Evolutionary conservation across 1,284 basidiomycete species (phyloP), one percentile per base, ranked within the genome.

Genomic region (Termitomyces sp.): DNA sequence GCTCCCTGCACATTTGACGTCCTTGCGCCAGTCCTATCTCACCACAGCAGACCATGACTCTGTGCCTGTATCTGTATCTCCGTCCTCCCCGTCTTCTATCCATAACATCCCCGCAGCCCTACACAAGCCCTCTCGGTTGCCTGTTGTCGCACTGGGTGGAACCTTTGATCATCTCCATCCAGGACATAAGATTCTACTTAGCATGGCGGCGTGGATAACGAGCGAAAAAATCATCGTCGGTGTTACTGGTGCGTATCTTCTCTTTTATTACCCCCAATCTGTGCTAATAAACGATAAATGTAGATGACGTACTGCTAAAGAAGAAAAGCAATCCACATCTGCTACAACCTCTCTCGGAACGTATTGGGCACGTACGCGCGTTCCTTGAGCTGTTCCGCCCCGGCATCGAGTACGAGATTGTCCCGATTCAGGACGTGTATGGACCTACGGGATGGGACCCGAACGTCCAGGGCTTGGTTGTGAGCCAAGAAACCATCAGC

Each of bases 141-240:
- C 81, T 21, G 79, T 90, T 45, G 81, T 85, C 26, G 83, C 79
- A 2, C 69, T 84, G 6, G 82, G 82, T 6, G 82, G 65, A 61
- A 99, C 96, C 0, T 99, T 99, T 68, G 96, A 99, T 70, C 97
- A 99, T 67, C 81, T 99, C 15, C 96, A 99, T 68, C 86, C 94
- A 1, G 96, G 96, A 0, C 96, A 99, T 77, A 98, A 98, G 74
- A 95, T 99, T 57, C 81, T 99, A 36, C 81, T 99, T 5, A 92
- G 92, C 63, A 93, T 97, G 83, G 88, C 84, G 7, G 84, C 90
- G 1, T 93, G 91, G 78, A 83, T 98, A 56, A 79, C 93, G 0
- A 70, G 73, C 45, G 70, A 80, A 60, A 93, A 92, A 68, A 72
- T 99, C 64, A 92, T 99, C 59, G 84, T 97, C 53, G 97, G 97